phyloP scores from a whole-genome alignment of 1,139 yeast genomes.

The Scheffersomyces segobiensis region DNA sequence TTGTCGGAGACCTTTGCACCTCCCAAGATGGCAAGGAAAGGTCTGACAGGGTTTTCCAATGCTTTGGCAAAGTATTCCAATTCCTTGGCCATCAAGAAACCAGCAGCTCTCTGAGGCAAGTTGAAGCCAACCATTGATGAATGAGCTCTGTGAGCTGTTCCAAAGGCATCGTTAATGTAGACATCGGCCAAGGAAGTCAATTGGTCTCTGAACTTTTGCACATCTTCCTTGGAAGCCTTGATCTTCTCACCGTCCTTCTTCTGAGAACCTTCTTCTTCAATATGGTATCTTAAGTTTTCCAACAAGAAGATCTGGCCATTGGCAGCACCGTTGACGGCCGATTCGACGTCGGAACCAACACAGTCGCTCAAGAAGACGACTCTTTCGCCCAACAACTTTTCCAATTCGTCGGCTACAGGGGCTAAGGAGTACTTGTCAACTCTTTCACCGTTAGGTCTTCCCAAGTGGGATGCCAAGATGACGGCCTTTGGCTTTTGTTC shows the following conservation, averaged over 20 bases:
- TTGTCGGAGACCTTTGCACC: constrained; percentile 99
- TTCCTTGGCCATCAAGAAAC: constrained; percentile 96
- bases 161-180: constrained; percentile 95
- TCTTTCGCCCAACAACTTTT: constrained; percentile 62
- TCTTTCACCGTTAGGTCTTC: constrained; percentile 94
- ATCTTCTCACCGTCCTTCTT: constrained; percentile 86
- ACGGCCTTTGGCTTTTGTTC: constrained; percentile 88
- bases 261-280: constrained; percentile 89
- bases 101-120: constrained; percentile 91
- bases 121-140: constrained; percentile 97
- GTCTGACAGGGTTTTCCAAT: constrained; percentile 93
- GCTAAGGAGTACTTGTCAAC: constrained; percentile 82
- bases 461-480: constrained; percentile 91
- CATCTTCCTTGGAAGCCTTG: constrained; percentile 84
- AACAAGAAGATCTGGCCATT: constrained; percentile 77
- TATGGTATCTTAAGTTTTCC: constrained; percentile 96
- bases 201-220: constrained; percentile 80
- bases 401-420: constrained; percentile 88
- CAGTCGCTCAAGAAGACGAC: constrained; percentile 83
- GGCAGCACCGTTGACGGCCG: constrained; percentile 66
- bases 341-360: constrained; percentile 85
- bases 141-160: constrained; percentile 99
- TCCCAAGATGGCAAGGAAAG: constrained; percentile 95
- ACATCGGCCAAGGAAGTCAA: constrained; percentile 91
- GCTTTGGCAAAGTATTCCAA: constrained; percentile 96